Evolutionary conservation across 73 alveolate species (phyloP), one percentile per base, ranked within the genome.

Genomic region (Durusdinium trenchii): DNA sequence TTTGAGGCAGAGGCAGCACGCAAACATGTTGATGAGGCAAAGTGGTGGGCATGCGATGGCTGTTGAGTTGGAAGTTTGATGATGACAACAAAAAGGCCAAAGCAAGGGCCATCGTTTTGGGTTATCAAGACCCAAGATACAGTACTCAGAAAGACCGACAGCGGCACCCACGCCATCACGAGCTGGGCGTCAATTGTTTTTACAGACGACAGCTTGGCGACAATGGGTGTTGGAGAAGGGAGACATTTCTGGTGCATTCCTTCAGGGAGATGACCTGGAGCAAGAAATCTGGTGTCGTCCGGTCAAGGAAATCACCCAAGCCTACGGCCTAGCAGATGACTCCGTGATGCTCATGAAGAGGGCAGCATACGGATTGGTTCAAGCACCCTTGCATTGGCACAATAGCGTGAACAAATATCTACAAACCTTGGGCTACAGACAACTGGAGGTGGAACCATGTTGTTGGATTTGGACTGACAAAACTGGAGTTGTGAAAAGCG

Each of bases 81-180:
- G 94, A 83, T 32, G 28, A 50, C 51, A 20, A 36, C 3, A 0
- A 83, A 36, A 85, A 85, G 30, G 60, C 95, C 18, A 85, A 85
- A 30, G 95, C 95, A 0, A 35, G 95, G 0, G 95, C 95, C 0
- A 64, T 85, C 20, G 95, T 85, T 0, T 57, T 85, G 46, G 95
- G 95, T 10, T 85, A 85, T 38, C 69, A 52, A 64, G 95, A 85
- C 42, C 95, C 60, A 20, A 0, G 43, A 1, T 43, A n/a, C n/a
- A n/a, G n/a, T n/a, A 79, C 30, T 47, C 35, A 20, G 84, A 73
- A 20, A 4, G 84, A 0, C 10, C 35, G 51, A 73, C 84, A 1
- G 36, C 81, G 12, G 73, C 81, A 0, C 95, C 95, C 28, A 73
- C 84, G 10, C 84, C 84, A 0, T 73, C 84, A 0, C 35, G 40